A percentile compares a stretch with the other conserved stretches of the same genome.
These are phyloP conservation scores for Paxillus rubicundulus DNA, from an alignment of 768 basidiomycete genomes.

Conservation along the genomic window DNA sequence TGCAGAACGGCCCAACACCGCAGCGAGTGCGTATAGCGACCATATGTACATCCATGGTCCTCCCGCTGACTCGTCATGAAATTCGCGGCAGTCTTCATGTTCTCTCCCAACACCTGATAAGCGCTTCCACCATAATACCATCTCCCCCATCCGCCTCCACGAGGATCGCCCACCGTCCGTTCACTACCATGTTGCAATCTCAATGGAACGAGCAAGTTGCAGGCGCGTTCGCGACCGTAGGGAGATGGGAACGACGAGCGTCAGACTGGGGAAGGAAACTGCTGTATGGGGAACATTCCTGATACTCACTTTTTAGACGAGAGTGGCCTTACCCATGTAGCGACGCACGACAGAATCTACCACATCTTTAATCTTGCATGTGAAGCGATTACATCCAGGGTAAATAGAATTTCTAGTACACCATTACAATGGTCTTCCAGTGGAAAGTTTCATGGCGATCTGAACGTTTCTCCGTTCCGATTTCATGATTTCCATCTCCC, in stretches of 20 bases:
- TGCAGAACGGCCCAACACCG: conserved; percentile 54
- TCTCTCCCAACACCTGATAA: conserved; percentile 49
- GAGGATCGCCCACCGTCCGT: conserved; percentile 48
- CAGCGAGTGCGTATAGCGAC: conserved; percentile 46
- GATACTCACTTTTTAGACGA: neutral
- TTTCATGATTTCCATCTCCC: neutral
- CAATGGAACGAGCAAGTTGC: conserved; percentile 61
- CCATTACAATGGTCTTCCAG: neutral
- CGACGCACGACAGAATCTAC: neutral
- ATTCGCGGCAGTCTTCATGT: conserved; percentile 41
- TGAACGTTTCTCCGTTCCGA: neutral
- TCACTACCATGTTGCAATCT: conserved; percentile 47
- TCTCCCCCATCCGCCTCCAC: conserved; percentile 55
- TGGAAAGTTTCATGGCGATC: no score
- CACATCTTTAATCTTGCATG: neutral
- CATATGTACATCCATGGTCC: neutral
- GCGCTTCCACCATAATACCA: conserved; percentile 44
- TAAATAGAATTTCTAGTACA: neutral
- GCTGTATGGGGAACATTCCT: conserved; percentile 39
- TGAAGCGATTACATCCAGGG: neutral
- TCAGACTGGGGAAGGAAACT: conserved; percentile 46
- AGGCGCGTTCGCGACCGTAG: conserved; percentile 40
- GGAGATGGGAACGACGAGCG: conserved; percentile 45
- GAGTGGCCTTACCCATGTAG: neutral
- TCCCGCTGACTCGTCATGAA: neutral